Evolutionary conservation across 2,329 filamentous ascomycete species (phyloP).

Genomic region (Cordyceps javanica): DNA sequence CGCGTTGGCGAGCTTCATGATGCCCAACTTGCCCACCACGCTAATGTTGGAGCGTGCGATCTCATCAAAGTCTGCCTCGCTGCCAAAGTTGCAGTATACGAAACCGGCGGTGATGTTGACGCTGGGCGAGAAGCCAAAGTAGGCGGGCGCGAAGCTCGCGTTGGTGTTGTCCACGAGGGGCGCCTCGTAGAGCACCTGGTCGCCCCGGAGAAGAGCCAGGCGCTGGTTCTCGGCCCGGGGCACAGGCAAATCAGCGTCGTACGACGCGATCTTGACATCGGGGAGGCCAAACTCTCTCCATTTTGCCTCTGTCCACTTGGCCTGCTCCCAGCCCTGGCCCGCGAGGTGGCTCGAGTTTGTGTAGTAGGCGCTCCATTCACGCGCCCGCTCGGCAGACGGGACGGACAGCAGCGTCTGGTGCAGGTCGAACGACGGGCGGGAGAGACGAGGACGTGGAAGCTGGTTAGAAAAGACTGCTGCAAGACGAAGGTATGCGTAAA

Average conservation of each 20-base stretch:
- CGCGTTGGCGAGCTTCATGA: slow-evolving; percentile 54
- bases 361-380: slow-evolving; percentile 32
- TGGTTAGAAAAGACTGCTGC: background rate
- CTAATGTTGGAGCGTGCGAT: background rate
- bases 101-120: background rate
- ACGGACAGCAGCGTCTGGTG: background rate
- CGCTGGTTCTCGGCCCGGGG: slow-evolving; percentile 39
- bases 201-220: background rate
- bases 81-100: slow-evolving; percentile 5
- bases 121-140: background rate
- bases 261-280: slow-evolving; percentile 5
- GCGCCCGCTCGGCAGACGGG: background rate
- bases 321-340: slow-evolving; percentile 30
- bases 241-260: slow-evolving; percentile 30
- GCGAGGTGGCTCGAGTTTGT: slow-evolving; percentile 33
- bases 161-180: slow-evolving; percentile 4
- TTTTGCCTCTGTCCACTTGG: slow-evolving; percentile 32
- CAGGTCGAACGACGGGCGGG: background rate
- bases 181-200: slow-evolving; percentile 3
- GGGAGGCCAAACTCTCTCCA: slow-evolving; percentile 28
- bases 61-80: slow-evolving; percentile 2
- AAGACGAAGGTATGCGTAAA: background rate
- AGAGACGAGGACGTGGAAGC: background rate
- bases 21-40: slow-evolving; percentile 19
- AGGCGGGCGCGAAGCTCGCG: slow-evolving; percentile 1